Percentiles rank a stretch among this genome's conserved stretches.
Evolutionary conservation across 2,329 filamentous ascomycete species (phyloP).

Genomic region (Alternaria metachromatica): DNA sequence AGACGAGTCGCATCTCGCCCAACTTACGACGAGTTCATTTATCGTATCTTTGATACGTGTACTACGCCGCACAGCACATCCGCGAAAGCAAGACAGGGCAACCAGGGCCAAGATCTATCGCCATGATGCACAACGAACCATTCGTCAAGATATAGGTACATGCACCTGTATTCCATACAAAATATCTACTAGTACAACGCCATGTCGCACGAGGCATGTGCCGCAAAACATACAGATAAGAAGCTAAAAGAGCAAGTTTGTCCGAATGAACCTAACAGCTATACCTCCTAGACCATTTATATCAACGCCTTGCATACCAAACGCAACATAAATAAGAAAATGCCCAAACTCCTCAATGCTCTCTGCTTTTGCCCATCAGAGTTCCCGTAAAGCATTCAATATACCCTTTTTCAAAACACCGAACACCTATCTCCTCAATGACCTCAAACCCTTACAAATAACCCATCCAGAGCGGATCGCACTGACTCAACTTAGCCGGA

Average conservation of each 20-base stretch:
- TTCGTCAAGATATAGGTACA: not conserved
- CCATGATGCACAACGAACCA: not conserved
- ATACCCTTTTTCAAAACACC: not conserved
- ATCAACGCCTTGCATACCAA: not conserved
- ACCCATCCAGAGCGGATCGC: slow-evolving; percentile 96
- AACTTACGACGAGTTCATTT: not conserved
- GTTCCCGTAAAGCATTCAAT: not conserved
- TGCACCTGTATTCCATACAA: not conserved
- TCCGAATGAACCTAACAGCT: not conserved
- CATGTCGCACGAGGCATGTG: not conserved
- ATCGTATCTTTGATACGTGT: not conserved
- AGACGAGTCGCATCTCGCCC: not conserved
- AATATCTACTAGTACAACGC: not conserved
- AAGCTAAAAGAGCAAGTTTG: not conserved
- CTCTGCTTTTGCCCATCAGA: not conserved
- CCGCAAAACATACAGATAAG: not conserved
- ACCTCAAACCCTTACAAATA: slow-evolving; percentile 68
- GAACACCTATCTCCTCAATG: not conserved
- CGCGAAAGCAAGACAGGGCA: not conserved
- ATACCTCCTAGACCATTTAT: not conserved
- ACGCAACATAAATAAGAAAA: not conserved
- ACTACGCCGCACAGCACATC: not conserved
- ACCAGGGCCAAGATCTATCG: not conserved
- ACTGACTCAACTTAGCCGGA: slow-evolving; percentile 84
- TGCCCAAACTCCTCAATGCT: not conserved